Base-by-base conservation (phyloP, 2,329 filamentous ascomycete genomes). In the Dichotomopilus funicola region DNA sequence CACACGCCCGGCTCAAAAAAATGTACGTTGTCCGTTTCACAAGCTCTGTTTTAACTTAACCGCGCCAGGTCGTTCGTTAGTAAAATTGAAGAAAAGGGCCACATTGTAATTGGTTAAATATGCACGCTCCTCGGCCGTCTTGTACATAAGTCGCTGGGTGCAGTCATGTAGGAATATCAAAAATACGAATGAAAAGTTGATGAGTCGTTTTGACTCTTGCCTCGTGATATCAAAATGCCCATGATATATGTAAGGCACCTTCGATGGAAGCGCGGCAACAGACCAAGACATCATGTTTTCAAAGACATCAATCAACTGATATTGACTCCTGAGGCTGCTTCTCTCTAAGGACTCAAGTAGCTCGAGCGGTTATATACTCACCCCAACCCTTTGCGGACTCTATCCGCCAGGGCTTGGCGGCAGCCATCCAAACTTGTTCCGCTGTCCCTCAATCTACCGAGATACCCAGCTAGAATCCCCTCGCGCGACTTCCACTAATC, bases 391-490 rank as follows among this genome's bases (percentile, higher is more conserved):
- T 5, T 40, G 54, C 52, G 49, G 42, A 57, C 19, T 34, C 19
- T 44, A 40, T 42, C 43, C 43, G 46, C 35, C 49, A 34, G 34
- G n/a, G 44, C 67, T 27, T 62, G 77, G 81, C 79, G 77, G 73
- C 78, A 77, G 76, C 73, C 81, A 81, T 76, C 81, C 79, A 75
- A 27, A 68, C 78, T 85, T 82, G 75, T 76, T 79, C 80, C 78
- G 69, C 78, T 75, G 72, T 73, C 79, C 77, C 78, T 81, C 77
- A 71, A 74, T 78, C 76, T 77, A 73, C 72, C 66, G 66, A 67
- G 63, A 59, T 40, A 6, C 35, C 46, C 37, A 36, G 7, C 40
- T 35, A 38, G 8, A 42, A 34, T 10, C 13, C 36, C 8, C 12
- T 42, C 12, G 19, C 19, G 19, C 19, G 19, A 27, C 19, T 27